A percentile compares a stretch with the other conserved stretches of the same genome.
phyloP scores from a whole-genome alignment of 202 grass and related monocot species.

The Brachypodium distachyon region DNA sequence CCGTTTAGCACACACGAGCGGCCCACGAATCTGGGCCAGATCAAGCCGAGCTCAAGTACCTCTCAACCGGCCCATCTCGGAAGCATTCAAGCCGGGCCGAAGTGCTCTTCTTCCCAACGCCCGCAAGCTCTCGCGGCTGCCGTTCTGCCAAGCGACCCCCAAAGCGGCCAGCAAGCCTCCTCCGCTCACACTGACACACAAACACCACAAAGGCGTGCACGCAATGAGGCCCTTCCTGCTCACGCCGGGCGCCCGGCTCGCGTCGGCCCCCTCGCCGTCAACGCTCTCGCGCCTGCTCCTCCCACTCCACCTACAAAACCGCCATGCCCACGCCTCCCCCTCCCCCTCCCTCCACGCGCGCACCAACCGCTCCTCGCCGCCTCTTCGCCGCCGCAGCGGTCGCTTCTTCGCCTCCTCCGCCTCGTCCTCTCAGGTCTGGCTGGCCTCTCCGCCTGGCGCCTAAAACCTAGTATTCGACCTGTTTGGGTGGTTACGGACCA shows the following conservation, averaged over 20 bases:
- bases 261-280: slow-evolving; percentile 26
- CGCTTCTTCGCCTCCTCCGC: slow-evolving; percentile 26
- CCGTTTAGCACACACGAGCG: no score
- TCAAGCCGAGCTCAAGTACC: background rate
- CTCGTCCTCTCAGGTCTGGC: slow-evolving; percentile 29
- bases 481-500: background rate
- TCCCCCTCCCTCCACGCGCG: background rate
- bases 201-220: background rate
- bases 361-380: background rate
- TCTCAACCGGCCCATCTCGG: background rate
- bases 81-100: background rate
- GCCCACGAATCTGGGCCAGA: no score
- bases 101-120: background rate
- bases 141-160: slow-evolving; percentile 1
- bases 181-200: background rate
- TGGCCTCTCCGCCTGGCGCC: background rate
- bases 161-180: slow-evolving; percentile 6
- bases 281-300: slow-evolving; percentile 32
- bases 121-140: background rate
- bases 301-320: slow-evolving; percentile 24
- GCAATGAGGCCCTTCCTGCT: slow-evolving; percentile 33
- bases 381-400: background rate
- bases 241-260: slow-evolving; percentile 21
- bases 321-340: background rate
- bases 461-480: background rate